These are phyloP conservation scores for Gonium pectorale DNA, from an alignment of 139 green algal species.

Conservation along the genomic window DNA sequence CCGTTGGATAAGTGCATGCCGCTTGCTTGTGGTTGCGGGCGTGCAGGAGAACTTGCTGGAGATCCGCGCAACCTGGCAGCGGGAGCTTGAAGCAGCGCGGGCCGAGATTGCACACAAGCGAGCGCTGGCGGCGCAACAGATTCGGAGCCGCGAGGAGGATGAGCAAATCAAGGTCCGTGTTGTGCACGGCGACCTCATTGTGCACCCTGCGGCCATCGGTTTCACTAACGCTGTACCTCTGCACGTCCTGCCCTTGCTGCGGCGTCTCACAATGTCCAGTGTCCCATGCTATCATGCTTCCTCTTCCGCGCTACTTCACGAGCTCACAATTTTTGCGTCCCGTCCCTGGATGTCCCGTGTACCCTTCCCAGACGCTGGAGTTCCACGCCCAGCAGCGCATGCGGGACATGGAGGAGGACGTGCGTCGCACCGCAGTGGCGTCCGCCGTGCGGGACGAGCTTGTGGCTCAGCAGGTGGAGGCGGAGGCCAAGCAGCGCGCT, in stretches of 20 bases:
- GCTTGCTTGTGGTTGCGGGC: no score
- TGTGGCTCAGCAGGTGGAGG: conserved; percentile 52
- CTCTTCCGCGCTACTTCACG: no score
- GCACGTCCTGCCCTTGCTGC: no score
- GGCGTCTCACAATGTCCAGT: no score
- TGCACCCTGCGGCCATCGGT: not conserved
- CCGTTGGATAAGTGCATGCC: no score
- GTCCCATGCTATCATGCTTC: no score
- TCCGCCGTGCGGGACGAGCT: conserved; percentile 47
- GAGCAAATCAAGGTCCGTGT: conserved; percentile 61
- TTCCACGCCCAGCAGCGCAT: conserved; percentile 71
- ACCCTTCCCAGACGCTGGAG: conserved; percentile 70
- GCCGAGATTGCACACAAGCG: conserved; percentile 59
- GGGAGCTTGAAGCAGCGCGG: conserved; percentile 57
- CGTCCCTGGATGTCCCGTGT: no score
- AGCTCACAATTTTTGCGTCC: no score
- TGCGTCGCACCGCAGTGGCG: conserved; percentile 45
- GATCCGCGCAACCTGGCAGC: conserved; percentile 60
- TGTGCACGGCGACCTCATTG: not conserved
- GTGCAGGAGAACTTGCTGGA: conserved; percentile 51
- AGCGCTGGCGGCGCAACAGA: conserved; percentile 40
- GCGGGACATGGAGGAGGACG: conserved; percentile 66
- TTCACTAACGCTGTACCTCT: conserved; percentile 43
- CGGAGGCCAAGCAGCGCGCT: conserved; percentile 44
- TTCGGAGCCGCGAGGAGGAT: conserved; percentile 60